These are phyloP conservation scores for Durio zibethinus DNA, from an alignment of 345 rosid species.

Conservation along the genomic window DNA sequence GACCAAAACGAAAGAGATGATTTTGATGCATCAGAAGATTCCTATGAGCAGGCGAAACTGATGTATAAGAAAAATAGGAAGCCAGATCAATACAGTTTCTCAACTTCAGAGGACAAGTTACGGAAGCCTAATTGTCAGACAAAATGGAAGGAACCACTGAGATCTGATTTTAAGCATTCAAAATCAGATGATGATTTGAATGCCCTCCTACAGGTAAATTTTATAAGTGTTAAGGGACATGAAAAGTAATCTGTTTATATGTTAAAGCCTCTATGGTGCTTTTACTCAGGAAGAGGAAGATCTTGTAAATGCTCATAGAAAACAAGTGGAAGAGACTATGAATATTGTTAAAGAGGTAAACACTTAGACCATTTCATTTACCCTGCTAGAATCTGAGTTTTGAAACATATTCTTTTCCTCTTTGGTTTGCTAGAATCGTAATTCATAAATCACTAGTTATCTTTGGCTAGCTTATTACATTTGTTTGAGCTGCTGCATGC, in stretches of 20 bases:
- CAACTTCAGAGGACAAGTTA: slow-evolving; percentile 50
- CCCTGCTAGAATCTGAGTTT: background rate
- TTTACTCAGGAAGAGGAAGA: slow-evolving; percentile 89
- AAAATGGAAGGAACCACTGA: slow-evolving; percentile 47
- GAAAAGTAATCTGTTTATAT: background rate
- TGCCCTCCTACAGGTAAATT: slow-evolving; percentile 69
- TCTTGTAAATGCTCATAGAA: slow-evolving; percentile 90
- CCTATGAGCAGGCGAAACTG: slow-evolving; percentile 65
- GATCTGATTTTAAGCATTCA: slow-evolving; percentile 33
- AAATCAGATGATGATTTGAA: slow-evolving; percentile 70
- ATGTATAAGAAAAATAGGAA: slow-evolving; percentile 68
- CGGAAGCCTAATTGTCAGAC: slow-evolving; percentile 48
- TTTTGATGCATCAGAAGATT: slow-evolving; percentile 64
- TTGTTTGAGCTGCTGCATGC: background rate
- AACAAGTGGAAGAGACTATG: slow-evolving; percentile 96
- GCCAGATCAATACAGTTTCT: slow-evolving; percentile 40
- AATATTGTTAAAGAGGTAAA: slow-evolving; percentile 89
- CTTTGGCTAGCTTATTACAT: background rate
- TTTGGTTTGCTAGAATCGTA: too few species aligned
- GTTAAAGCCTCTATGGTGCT: background rate
- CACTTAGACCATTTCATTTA: background rate
- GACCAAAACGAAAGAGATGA: slow-evolving; percentile 76
- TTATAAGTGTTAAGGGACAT: background rate
- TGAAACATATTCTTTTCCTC: background rate
- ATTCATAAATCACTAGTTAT: background rate